Base-by-base conservation (phyloP, 2,329 filamentous ascomycete species). In the Fusarium devonianum region DNA sequence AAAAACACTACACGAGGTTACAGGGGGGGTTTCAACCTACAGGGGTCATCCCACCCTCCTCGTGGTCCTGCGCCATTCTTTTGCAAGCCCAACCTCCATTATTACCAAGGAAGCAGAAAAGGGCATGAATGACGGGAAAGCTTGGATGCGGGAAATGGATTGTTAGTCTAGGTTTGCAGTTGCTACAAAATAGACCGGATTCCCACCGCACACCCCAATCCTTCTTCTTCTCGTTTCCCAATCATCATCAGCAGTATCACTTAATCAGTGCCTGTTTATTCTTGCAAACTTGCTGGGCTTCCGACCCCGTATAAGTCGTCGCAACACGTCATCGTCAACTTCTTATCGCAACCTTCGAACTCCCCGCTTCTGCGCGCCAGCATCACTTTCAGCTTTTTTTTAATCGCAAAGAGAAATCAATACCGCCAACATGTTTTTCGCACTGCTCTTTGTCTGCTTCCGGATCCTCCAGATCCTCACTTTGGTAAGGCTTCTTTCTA, bases 391-490 rank as follows among this genome's bases (percentile, higher is more conserved):
- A n/a, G n/a, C n/a, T n/a, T n/a, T n/a, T n/a, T n/a, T n/a, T n/a
- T 37, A 53, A 36, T 14, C 38, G 45, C 26, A 46, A 25, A 37
- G 34, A 29, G 40, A n/a, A 19, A 23, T 22, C 7, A 29, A 51
- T 25, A 35, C 37, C 52, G 62, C 62, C 72, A 73, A 64, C 60
- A 87, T 87, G 84, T 56, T 86, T 33, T 86, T 85, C 72, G 83
- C 81, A 58, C 67, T 87, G 56, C 74, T 85, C 60, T 87, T 87
- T 72, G 76, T 82, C 69, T 81, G 80, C 62, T 85, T 80, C 75
- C 81, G 85, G 62, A 78, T 86, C 63, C 65, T 78, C 62, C 78
- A 87, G 70, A 86, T 87, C 68, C 44, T 85, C 60, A 86, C 84
- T 32, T 62, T 87, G 73, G 84, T 87, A 76, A 65, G 78, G 62